Conservation (phyloP, 306 rosid species). For the Senna siamea region DNA sequence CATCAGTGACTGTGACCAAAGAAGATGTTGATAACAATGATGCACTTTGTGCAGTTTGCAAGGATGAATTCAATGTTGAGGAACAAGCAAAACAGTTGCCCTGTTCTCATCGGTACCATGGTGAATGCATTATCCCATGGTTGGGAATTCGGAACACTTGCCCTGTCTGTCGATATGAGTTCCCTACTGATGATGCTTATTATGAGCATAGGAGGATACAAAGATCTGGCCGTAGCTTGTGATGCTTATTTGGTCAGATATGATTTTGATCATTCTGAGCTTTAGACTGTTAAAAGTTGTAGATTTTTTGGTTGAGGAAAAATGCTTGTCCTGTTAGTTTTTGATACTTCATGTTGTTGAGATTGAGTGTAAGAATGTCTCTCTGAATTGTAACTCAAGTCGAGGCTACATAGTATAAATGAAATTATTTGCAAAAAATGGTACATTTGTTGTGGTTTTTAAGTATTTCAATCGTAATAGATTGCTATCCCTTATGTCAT, state of each 20-base stretch:
- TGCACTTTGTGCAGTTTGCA: constrained; percentile 75
- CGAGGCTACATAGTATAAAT: background rate
- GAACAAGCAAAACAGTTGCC: constrained; percentile 68
- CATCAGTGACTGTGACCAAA: constrained; percentile 47
- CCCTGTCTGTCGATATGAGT: constrained; percentile 85
- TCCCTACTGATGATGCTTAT: constrained; percentile 73
- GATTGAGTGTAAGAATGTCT: background rate
- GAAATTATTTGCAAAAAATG: background rate
- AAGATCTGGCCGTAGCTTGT: constrained; percentile 39
- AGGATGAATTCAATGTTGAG: constrained; percentile 60
- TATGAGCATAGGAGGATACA: constrained; percentile 67
- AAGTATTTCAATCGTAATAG: background rate
- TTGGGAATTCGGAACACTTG: constrained; percentile 82
- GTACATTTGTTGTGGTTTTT: background rate
- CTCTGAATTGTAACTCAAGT: constrained; percentile 1
- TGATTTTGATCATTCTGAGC: constrained; percentile 35
- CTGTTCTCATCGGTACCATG: constrained; percentile 76
- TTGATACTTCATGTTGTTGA: constrained; percentile 6
- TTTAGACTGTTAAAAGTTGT: constrained; percentile 46
- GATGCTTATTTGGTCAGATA: constrained; percentile 29
- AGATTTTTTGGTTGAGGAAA: constrained; percentile 43
- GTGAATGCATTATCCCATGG: constrained; percentile 84
- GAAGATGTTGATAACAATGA: constrained; percentile 55
- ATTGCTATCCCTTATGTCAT: background rate
- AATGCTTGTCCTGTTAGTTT: constrained; percentile 40